These are phyloP conservation scores for Prunus mira DNA, from an alignment of 306 rosid species.

Conservation along the genomic window DNA sequence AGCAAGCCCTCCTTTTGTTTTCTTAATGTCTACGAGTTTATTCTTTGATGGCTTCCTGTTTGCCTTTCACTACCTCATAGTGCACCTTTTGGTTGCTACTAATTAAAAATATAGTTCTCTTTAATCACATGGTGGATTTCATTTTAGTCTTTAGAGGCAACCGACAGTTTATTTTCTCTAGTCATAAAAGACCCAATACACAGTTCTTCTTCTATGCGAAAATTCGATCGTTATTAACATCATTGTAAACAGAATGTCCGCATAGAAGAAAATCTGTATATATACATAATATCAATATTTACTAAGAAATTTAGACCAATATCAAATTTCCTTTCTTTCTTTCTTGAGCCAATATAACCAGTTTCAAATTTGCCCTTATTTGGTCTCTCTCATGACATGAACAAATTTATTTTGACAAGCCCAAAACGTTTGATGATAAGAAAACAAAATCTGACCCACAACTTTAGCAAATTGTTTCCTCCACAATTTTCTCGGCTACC, in stretches of 20 bases:
- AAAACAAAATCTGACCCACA: background rate
- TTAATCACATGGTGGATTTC: background rate
- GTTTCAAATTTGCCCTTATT: too few species aligned
- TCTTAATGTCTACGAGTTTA: background rate
- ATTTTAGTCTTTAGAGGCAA: background rate
- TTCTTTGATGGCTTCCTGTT: background rate
- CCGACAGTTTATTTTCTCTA: background rate
- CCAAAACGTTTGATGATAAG: background rate
- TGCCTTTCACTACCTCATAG: background rate
- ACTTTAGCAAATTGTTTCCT: background rate
- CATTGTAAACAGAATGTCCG: too few species aligned
- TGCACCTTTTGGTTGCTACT: background rate
- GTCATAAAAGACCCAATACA: background rate
- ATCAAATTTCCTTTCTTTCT: background rate
- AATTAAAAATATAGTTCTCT: background rate
- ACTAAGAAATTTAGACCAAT: background rate
- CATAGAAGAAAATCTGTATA: background rate
- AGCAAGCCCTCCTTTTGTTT: background rate
- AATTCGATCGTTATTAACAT: too few species aligned
- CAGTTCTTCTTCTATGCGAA: too few species aligned
- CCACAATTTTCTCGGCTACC: slow-evolving; percentile 21
- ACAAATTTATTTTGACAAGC: background rate
- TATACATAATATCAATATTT: background rate
- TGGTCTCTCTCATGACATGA: background rate
- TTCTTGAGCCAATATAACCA: too few species aligned